A percentile compares a stretch with the other conserved stretches of the same genome.
Conservation (phyloP, 2,329 filamentous ascomycete genomes). For the Gremmenia infestans region DNA sequence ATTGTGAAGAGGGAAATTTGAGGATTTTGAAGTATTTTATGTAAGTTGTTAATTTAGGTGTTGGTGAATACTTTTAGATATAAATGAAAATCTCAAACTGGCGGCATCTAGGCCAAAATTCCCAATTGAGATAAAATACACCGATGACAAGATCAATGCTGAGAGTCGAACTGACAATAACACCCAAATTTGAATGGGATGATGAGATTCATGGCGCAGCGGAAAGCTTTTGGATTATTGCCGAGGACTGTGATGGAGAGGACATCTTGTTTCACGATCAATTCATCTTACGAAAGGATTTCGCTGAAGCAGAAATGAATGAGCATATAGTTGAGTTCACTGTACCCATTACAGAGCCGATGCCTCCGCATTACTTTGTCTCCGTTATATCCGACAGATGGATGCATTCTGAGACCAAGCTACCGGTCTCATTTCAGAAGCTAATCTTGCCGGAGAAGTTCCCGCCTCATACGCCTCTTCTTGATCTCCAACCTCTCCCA, state of each 20-base stretch:
- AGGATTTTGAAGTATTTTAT: too few species aligned
- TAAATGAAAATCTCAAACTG: too few species aligned
- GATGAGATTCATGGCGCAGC: conserved; percentile 79
- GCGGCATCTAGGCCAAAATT: too few species aligned
- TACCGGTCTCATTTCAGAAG: conserved; percentile 93
- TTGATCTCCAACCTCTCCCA: conserved; percentile 87
- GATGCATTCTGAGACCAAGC: conserved; percentile 95
- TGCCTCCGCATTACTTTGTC: conserved; percentile 98
- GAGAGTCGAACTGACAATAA: conserved; percentile 82
- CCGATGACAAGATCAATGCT: conserved; percentile 94
- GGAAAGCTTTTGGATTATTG: conserved; percentile 94
- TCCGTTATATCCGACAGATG: conserved; percentile 91
- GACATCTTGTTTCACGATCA: conserved; percentile 93
- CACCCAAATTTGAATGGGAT: conserved; percentile 95
- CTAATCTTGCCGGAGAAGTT: conserved; percentile 93
- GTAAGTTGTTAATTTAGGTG: too few species aligned
- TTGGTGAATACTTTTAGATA: too few species aligned
- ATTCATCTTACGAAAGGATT: conserved; percentile 86
- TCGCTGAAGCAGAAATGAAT: conserved; percentile 77
- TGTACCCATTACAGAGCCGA: conserved; percentile 91
- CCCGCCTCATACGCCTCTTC: conserved; percentile 83
- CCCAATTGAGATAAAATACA: too few species aligned
- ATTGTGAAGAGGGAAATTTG: too few species aligned
- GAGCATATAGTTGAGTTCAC: conserved; percentile 96
- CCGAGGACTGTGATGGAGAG: conserved; percentile 96